Evolutionary conservation across 202 grass and related monocot genomes (phyloP).

Genomic region (Setaria italica): DNA sequence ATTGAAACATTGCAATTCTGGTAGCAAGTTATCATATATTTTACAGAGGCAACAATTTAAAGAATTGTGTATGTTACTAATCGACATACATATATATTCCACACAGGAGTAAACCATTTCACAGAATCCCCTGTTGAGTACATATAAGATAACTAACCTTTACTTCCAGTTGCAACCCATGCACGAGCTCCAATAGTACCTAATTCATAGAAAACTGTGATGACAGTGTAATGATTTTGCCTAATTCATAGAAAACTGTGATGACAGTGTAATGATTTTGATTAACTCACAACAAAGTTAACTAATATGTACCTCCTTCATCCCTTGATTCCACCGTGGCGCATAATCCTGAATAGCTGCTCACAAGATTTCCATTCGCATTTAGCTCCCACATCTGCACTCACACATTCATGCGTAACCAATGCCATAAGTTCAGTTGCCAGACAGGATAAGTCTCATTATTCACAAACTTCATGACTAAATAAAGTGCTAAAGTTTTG

Average conservation of each 20-base stretch:
- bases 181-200: slow-evolving; percentile 53
- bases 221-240: slow-evolving; percentile 21
- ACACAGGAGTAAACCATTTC: slow-evolving; percentile 4
- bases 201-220: slow-evolving; percentile 27
- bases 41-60: neutral
- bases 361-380: slow-evolving; percentile 85
- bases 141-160: slow-evolving; percentile 58
- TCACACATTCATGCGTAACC: slow-evolving; percentile 23
- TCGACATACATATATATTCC: neutral
- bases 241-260: slow-evolving; percentile 30
- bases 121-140: slow-evolving; percentile 23
- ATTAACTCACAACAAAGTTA: slow-evolving; percentile 32
- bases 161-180: slow-evolving; percentile 85
- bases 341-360: slow-evolving; percentile 85
- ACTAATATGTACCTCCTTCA: slow-evolving; percentile 38
- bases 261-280: slow-evolving; percentile 15
- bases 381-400: slow-evolving; percentile 86
- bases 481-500: neutral
- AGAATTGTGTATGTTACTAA: neutral
- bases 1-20: slow-evolving; percentile 13
- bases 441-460: neutral
- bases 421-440: slow-evolving; percentile 9
- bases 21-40: neutral
- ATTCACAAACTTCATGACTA: neutral
- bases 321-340: slow-evolving; percentile 58